Evolutionary conservation across 2,329 filamentous ascomycete genomes (phyloP), one percentile per base, ranked within the genome.

Genomic region (Colletotrichum australisinense): DNA sequence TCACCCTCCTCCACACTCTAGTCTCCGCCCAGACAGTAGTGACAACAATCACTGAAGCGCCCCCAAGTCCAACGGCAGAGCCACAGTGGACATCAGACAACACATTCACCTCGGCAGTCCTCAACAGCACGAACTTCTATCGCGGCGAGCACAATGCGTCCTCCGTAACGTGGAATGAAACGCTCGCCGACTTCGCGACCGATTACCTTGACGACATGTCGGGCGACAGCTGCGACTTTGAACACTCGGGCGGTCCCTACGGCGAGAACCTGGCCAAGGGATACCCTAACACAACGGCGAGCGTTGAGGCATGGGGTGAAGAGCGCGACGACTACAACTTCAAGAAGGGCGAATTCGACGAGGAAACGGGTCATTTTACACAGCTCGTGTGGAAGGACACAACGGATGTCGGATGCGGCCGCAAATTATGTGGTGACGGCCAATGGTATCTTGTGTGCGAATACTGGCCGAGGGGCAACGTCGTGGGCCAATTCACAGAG

Each of bases 191-290:
- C 4, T 91, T 86, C 74, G 91, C 92, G 0, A 73, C 76, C 4
- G 77, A 83, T 1, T 94, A 89, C 77, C 83, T 89, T 19, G 76
- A 78, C 60, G 75, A 75, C 42, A 74, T 66, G 62, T 19, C 26
- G 12, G 67, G 56, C 38, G 58, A 59, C 38, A 67, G 65, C 57
- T 89, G 88, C 80, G 77, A 79, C 2, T 90, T 91, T 75, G 78
- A 82, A 64, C 91, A 93, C 82, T 89, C 85, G 75, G 87, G 87
- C 67, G 91, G 91, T 0, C 89, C 91, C 0, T 91, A 91, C 74
- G 93, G 93, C 77, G 93, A 95, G 83, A 95, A 95, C 81, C 87
- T 95, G 4, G 93, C 93, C 8, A 85, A 90, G 5, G 93, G 93
- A 4, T 94, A 91, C 79, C 75, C 84, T 0, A 91, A 92, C 78